Evolutionary conservation across 2,329 filamentous ascomycete genomes (phyloP), one percentile per base, ranked within the genome.

Genomic region (Neoascochyta sp.): DNA sequence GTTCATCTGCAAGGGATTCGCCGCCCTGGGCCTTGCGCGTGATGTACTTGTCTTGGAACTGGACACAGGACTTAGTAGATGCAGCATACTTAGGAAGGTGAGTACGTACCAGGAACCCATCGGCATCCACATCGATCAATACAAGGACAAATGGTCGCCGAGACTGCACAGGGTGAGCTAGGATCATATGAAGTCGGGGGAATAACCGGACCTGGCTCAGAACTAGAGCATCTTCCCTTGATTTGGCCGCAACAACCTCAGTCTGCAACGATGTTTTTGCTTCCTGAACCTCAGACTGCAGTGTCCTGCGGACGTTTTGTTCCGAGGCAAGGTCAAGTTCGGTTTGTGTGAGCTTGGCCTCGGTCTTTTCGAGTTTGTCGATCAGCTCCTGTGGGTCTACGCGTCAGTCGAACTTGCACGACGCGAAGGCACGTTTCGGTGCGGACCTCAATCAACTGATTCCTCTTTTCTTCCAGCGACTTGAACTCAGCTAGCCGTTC

Each of bases 1-100:
- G 42, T 27, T 63, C 58, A 22, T 63, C 59, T 12, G 59, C 57
- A 2, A 60, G 30, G 21, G 51, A 41, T 30, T 62, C 59, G 4
- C 59, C 59, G 14, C 59, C 57, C 41, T 60, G 54, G 4, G 53
- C 49, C 20, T 57, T 55, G 16, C 51, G 48, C 17, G 59, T 62
- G 15, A 60, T 44, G 32, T 54, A 63, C 30, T 56, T 60, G 44
- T 63, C 59, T 36, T 57, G 57, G 34, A 63, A 63, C 59, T 62
- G 17, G n/a, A n/a, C n/a, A n/a, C n/a, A n/a, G n/a, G n/a, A n/a
- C n/a, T n/a, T n/a, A n/a, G n/a, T n/a, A n/a, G n/a, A n/a, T n/a
- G n/a, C n/a, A n/a, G n/a, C n/a, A n/a, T n/a, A n/a, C n/a, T n/a
- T 22, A 24, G n/a, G 18, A 23, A 12, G 17, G n/a, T 9, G 13